Evolutionary conservation across 805 yeast genomes (phyloP).

Genomic region (Henningerozyma blattae): DNA sequence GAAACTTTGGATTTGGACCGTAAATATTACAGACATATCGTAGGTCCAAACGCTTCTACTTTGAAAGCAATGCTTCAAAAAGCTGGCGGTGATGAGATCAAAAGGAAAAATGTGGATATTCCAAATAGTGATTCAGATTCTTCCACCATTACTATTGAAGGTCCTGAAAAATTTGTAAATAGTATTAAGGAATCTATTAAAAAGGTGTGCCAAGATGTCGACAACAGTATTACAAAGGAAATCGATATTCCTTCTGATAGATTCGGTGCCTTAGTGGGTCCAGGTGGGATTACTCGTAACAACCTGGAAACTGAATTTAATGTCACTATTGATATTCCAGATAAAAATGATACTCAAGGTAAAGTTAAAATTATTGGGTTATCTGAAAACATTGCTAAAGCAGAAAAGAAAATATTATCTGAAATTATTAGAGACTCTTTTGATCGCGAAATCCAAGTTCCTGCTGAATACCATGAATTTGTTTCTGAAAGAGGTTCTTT

Average conservation of each 20-base stretch:
- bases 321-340: slow-evolving; percentile 59
- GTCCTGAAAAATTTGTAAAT: slow-evolving; percentile 64
- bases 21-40: slow-evolving; percentile 59
- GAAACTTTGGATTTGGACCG: slow-evolving; percentile 56
- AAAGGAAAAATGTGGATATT: slow-evolving; percentile 34
- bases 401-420: slow-evolving; percentile 42
- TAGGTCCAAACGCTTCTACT: slow-evolving; percentile 69
- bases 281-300: slow-evolving; percentile 66
- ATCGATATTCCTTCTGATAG: slow-evolving; percentile 56
- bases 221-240: slow-evolving; percentile 42
- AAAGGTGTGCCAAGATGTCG: slow-evolving; percentile 50
- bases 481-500: slow-evolving; percentile 60
- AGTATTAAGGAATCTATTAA: slow-evolving; percentile 52
- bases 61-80: slow-evolving; percentile 60
- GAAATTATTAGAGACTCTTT: slow-evolving; percentile 50
- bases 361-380: slow-evolving; percentile 49
- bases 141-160: slow-evolving; percentile 48
- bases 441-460: slow-evolving; percentile 42
- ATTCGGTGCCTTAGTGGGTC: slow-evolving; percentile 70
- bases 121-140: slow-evolving; percentile 59
- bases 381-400: slow-evolving; percentile 52
- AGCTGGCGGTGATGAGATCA: slow-evolving; percentile 55
- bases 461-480: slow-evolving; percentile 43
- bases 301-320: slow-evolving; percentile 56
- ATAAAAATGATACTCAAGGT: slow-evolving; percentile 34